These are phyloP conservation scores for Diplodia intermedia DNA, from an alignment of 2,329 filamentous ascomycete species.

Conservation along the genomic window DNA sequence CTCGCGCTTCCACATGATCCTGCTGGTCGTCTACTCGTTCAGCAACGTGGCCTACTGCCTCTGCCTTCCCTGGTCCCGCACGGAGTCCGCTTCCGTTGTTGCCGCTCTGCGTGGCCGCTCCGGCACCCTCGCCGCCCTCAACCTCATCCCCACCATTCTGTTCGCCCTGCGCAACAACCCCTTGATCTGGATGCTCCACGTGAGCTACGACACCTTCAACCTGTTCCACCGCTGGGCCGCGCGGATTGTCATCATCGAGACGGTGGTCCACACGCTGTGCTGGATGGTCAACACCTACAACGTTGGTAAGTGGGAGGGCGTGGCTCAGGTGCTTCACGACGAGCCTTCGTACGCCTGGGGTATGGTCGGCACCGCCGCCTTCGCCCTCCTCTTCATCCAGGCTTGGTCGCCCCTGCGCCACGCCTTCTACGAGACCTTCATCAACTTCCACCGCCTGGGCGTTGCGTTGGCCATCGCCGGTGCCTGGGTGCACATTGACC, in stretches of 20 bases:
- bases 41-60: constrained; percentile 81
- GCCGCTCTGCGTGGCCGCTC: constrained; percentile 87
- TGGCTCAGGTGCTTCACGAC: constrained; percentile 61
- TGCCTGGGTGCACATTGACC: constrained; percentile 78
- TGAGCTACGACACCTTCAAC: constrained; percentile 98
- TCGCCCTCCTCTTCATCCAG: constrained; percentile 71
- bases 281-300: constrained; percentile 73
- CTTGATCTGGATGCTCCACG: constrained; percentile 77
- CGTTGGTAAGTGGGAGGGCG: constrained; percentile 67
- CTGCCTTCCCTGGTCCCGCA: constrained; percentile 65
- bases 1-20: constrained; percentile 75
- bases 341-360: constrained; percentile 72
- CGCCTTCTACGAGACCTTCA: constrained; percentile 96
- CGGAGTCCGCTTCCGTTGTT: constrained; percentile 63
- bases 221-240: constrained; percentile 85
- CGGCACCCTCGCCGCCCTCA: constrained; percentile 82
- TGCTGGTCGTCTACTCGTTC: constrained; percentile 71
- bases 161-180: constrained; percentile 94
- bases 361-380: constrained; percentile 64
- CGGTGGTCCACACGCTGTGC: constrained; percentile 71
- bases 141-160: constrained; percentile 90
- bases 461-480: constrained; percentile 71
- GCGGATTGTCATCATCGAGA: constrained; percentile 72
- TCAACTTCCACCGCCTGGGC: constrained; percentile 82
- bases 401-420: constrained; percentile 84